Evolutionary conservation across 306 rosid species (phyloP).

Genomic region (Corylus americana): DNA sequence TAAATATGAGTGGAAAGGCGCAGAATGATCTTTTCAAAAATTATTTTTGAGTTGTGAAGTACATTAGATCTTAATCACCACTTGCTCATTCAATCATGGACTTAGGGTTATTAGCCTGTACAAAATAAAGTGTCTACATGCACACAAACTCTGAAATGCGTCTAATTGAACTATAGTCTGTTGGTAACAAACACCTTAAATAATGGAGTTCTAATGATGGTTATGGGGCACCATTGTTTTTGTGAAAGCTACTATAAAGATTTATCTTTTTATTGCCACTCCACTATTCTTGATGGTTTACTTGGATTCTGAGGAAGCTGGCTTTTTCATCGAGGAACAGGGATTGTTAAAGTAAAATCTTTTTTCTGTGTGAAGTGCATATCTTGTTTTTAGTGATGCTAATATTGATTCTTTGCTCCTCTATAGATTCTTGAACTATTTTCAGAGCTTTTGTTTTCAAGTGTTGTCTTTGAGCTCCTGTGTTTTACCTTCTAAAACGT

Average conservation of each 20-base stretch:
- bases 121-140: too few relatives aligned
- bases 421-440: not conserved
- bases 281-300: not conserved
- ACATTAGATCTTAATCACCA: too few relatives aligned
- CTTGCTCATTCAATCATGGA: too few relatives aligned
- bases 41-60: too few relatives aligned
- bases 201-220: too few relatives aligned
- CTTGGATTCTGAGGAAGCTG: not conserved
- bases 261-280: not conserved
- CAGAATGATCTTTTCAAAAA: too few relatives aligned
- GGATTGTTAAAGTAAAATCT: not conserved
- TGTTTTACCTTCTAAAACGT: not conserved
- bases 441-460: not conserved
- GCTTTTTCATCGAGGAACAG: not conserved
- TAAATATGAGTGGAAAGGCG: too few relatives aligned
- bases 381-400: not conserved
- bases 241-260: not conserved
- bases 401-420: not conserved
- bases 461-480: not conserved
- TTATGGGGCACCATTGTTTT: not conserved
- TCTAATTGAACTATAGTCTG: too few relatives aligned
- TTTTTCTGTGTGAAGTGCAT: not conserved
- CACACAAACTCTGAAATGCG: too few relatives aligned
- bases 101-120: too few relatives aligned
- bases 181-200: too few relatives aligned